These are phyloP conservation scores for Thymus quinquecostatus DNA, from an alignment of 257 asterid genomes.

Conservation along the genomic window DNA sequence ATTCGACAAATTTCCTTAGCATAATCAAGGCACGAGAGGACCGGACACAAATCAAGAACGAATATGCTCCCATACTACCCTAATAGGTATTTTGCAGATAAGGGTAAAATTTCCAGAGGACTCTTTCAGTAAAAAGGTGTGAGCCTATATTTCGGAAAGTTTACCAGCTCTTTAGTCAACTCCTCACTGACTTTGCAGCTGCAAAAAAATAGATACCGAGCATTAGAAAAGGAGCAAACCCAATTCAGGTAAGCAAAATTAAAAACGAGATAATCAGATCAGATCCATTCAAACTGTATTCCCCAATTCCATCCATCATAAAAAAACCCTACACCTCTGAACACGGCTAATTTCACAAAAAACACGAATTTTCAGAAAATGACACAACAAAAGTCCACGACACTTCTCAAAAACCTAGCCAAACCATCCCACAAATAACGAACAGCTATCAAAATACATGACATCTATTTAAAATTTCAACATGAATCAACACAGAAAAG, in stretches of 20 bases:
- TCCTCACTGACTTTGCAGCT: conserved; percentile 93
- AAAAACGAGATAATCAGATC: background rate
- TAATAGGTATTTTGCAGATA: conserved; percentile 24
- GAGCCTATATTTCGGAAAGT: conserved; percentile 16
- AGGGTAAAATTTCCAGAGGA: conserved; percentile 9
- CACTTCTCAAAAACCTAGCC: background rate
- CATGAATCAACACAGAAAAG: background rate
- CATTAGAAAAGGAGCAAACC: conserved; percentile 6
- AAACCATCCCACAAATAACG: background rate
- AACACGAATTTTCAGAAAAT: background rate
- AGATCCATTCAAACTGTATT: background rate
- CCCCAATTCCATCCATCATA: background rate
- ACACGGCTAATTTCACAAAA: background rate
- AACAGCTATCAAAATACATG: background rate
- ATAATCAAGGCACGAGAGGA: conserved; percentile 25
- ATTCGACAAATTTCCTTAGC: background rate
- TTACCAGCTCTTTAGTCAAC: conserved; percentile 77
- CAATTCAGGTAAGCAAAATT: background rate
- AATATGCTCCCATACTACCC: conserved; percentile 27
- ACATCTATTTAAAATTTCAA: background rate
- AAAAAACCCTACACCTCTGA: background rate
- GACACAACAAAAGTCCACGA: background rate
- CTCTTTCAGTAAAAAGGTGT: background rate
- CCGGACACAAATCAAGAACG: conserved; percentile 11
- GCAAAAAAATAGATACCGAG: conserved; percentile 32